Evolutionary conservation across 352 stramenopile genomes (phyloP), one percentile per base, ranked within the genome.

Genomic region (Phytophthora foliorum): DNA sequence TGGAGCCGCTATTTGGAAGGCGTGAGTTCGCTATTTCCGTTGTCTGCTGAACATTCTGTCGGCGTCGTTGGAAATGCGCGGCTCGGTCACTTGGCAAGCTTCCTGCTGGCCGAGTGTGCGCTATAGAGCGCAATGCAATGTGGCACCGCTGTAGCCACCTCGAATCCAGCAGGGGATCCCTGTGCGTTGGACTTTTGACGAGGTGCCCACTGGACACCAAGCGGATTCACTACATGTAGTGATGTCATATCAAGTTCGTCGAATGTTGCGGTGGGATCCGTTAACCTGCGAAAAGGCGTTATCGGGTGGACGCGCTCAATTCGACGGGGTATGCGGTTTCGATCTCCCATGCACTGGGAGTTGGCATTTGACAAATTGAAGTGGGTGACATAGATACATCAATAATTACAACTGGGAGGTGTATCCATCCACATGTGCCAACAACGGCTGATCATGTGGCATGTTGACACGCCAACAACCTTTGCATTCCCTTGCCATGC

Each of bases 201-300:
- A n/a, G n/a, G n/a, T n/a, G n/a, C n/a, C n/a, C n/a, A 48, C 32
- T 34, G 32, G 50, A 6, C 27, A 31, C 17, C 22, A 1, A 54
- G 34, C 61, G 44, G 65, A 73, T 73, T 50, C 46, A 17, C 52
- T 74, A n/a, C n/a, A n/a, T n/a, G n/a, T n/a, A 74, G 49, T 67
- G 67, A 74, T 29, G 60, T 74, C 53, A 70, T 63, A 8, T 38
- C 53, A 19, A 24, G 52, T 70, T 74, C 67, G 46, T 36, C 36
- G 67, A 74, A 74, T 60, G 60, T 62, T 68, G 53, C 59, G 49
- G 44, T 25, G 48, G 63, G 57, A 66, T 67, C 57, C 63, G 62
- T 57, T 64, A 57, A n/a, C 39, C 58, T 58, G 36, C 25, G 42
- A 52, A 21, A 58, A 48, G 36, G n/a, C 24, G 38, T 16, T 59